Evolutionary conservation across 768 basidiomycete genomes (phyloP).

Genomic region (Pleurotus ostreatus): DNA sequence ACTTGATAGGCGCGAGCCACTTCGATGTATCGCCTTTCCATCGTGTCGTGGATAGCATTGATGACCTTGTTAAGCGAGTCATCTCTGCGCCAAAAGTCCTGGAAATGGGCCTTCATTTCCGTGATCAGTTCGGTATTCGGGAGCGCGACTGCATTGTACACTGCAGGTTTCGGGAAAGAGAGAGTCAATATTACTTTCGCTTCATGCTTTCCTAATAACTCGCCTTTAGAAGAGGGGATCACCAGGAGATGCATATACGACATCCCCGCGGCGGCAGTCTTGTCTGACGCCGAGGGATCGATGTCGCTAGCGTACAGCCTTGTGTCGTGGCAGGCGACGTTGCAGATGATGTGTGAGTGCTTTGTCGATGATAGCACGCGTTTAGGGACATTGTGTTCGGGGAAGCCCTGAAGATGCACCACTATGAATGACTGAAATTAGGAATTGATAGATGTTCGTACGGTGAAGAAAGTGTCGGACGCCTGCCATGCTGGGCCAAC

Average conservation of each 20-base stretch:
- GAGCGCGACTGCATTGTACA: neutral
- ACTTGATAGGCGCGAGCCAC: neutral
- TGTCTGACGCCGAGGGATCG: conserved; percentile 9
- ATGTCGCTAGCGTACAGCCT: conserved; percentile 9
- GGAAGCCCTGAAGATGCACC: neutral
- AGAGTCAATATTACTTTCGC: too few species aligned
- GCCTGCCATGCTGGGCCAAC: neutral
- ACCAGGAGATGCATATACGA: conserved; percentile 13
- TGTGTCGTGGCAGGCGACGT: conserved; percentile 11
- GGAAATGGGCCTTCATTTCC: neutral
- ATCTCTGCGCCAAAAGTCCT: neutral
- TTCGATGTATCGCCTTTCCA: neutral
- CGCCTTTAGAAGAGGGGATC: conserved; percentile 11
- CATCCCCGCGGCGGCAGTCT: conserved; percentile 11
- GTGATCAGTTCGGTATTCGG: neutral
- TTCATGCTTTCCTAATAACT: too few species aligned
- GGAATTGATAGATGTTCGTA: neutral
- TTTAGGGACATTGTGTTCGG: neutral
- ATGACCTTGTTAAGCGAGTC: neutral
- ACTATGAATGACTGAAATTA: too few species aligned
- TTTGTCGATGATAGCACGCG: conserved; percentile 2
- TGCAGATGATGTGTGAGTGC: conserved; percentile 11
- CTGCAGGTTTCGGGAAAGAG: neutral
- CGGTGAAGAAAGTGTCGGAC: conserved; percentile 4
- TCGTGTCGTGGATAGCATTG: neutral